These are phyloP conservation scores for Phytopythium cucurbitacearum DNA, from an alignment of 352 stramenopile genomes.

Conservation along the genomic window DNA sequence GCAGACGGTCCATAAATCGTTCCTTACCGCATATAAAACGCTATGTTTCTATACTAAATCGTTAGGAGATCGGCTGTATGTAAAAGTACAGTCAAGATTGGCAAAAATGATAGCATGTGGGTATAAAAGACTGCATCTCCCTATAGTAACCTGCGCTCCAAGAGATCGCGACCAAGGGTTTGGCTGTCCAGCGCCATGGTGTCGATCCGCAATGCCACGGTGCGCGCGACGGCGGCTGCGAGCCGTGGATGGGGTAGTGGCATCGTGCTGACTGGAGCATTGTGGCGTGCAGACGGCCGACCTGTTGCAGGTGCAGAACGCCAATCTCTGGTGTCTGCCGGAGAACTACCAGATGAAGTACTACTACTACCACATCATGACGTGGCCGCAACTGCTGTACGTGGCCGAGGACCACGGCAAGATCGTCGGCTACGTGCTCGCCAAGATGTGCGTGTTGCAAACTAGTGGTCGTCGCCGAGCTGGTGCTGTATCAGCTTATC, in stretches of 20 bases:
- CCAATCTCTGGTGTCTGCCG: slow-evolving; percentile 99
- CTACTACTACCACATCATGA: slow-evolving; percentile 99
- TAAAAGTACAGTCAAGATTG: too few species aligned
- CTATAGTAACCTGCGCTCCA: too few species aligned
- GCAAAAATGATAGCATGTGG: too few species aligned
- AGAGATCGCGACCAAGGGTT: too few species aligned
- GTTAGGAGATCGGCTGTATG: too few species aligned
- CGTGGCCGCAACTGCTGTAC: slow-evolving; percentile 98
- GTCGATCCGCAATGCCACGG: slow-evolving; percentile 93
- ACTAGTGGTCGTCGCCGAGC: too few species aligned
- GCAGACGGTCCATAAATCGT: too few species aligned
- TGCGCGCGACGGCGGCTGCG: slow-evolving; percentile 13
- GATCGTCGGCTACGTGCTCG: slow-evolving; percentile 99
- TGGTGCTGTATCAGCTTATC: too few species aligned
- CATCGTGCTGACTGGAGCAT: neutral
- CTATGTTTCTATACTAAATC: too few species aligned
- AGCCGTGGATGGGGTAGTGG: neutral
- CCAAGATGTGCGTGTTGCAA: slow-evolving; percentile 93
- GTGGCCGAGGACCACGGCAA: slow-evolving; percentile 97
- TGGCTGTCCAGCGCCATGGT: slow-evolving; percentile 68
- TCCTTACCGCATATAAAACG: too few species aligned
- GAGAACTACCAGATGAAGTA: slow-evolving; percentile 99
- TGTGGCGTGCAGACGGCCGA: slow-evolving; percentile 77
- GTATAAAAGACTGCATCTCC: too few species aligned
- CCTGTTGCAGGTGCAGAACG: slow-evolving; percentile 98